Evolutionary conservation across 257 asterid species (phyloP).

Genomic region (Plantago ovata): DNA sequence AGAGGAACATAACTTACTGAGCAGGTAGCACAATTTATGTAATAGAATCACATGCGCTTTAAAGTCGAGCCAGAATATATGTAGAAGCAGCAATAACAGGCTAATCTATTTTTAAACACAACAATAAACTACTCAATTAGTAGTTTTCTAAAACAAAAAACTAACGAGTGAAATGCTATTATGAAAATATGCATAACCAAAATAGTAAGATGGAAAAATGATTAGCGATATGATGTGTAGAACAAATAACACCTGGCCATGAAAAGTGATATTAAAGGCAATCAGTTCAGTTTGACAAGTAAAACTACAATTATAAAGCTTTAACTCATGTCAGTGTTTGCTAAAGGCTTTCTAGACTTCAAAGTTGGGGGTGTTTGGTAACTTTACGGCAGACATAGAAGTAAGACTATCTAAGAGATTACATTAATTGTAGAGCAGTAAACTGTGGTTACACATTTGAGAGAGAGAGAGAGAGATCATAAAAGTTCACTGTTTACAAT

Average conservation of each 20-base stretch:
- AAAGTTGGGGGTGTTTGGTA: too few species aligned
- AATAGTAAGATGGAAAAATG: background rate
- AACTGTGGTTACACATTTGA: too few species aligned
- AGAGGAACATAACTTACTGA: constrained; percentile 10
- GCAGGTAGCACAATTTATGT: background rate
- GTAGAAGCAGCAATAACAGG: background rate
- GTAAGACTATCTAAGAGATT: too few species aligned
- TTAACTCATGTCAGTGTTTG: too few species aligned
- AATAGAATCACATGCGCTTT: background rate
- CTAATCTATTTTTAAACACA: too few species aligned
- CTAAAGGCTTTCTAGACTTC: too few species aligned
- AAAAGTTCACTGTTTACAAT: too few species aligned
- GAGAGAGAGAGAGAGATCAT: too few species aligned
- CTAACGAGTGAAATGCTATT: constrained; percentile 2
- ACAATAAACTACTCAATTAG: too few species aligned
- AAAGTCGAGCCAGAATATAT: background rate
- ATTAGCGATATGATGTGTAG: background rate
- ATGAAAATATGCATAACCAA: background rate
- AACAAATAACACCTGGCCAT: background rate
- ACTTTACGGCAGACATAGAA: too few species aligned
- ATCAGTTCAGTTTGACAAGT: background rate
- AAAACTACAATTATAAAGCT: background rate
- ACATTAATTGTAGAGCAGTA: too few species aligned
- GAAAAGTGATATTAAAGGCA: background rate
- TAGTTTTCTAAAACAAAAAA: background rate